Evolutionary conservation across 306 rosid species (phyloP).

Genomic region (Ormosia semicastrata): DNA sequence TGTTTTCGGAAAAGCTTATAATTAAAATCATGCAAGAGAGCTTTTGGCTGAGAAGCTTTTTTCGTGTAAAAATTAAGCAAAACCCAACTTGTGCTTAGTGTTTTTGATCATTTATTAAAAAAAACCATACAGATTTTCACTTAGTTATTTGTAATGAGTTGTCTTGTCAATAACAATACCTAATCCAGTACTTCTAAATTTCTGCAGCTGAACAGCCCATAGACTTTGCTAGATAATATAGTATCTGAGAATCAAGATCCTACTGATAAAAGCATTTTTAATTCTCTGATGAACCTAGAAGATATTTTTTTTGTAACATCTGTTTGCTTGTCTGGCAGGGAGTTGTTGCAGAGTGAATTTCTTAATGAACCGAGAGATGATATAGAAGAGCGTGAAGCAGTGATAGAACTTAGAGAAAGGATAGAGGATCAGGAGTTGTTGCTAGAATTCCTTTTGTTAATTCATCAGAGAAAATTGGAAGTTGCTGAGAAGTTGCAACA

Average conservation of each 20-base stretch:
- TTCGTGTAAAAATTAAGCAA: not conserved
- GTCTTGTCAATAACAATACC: not conserved
- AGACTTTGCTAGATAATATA: conserved; percentile 10
- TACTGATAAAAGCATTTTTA: not conserved
- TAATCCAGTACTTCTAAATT: not conserved
- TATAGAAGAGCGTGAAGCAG: conserved; percentile 85
- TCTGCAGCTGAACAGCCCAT: not conserved
- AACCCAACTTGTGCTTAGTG: not conserved
- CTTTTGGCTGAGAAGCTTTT: not conserved
- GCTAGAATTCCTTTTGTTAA: conserved; percentile 76
- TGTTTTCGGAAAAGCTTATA: not conserved
- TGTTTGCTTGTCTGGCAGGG: conserved; percentile 58
- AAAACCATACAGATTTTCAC: not conserved
- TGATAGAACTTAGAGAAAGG: conserved; percentile 71
- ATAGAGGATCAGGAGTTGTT: conserved; percentile 85
- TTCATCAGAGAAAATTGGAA: conserved; percentile 79
- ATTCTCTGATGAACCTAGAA: not conserved
- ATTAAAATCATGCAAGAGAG: not conserved
- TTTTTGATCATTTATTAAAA: not conserved
- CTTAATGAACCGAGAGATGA: conserved; percentile 81
- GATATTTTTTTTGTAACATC: conserved; percentile 16
- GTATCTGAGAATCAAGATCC: not conserved
- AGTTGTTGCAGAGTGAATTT: conserved; percentile 79
- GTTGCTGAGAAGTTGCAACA: conserved; percentile 74
- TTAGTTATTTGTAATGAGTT: not conserved